These are phyloP conservation scores for Gnomoniopsis smithogilvyi DNA, from an alignment of 2,329 filamentous ascomycete species.

Conservation along the genomic window DNA sequence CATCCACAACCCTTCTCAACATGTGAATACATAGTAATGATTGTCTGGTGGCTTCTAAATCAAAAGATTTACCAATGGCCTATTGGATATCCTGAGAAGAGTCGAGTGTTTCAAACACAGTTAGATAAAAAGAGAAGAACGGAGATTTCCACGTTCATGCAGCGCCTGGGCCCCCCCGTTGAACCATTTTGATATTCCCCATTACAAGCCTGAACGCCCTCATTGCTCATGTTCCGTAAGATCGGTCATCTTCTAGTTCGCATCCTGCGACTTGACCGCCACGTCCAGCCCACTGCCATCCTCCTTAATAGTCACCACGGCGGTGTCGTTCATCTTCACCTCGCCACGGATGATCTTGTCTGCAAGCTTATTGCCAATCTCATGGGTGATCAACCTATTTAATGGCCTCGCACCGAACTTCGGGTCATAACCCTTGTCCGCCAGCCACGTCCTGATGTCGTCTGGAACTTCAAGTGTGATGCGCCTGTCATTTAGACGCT, in stretches of 20 bases:
- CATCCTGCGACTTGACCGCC: slow-evolving; percentile 9
- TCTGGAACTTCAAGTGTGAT: slow-evolving; percentile 71
- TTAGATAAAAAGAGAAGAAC: too few relatives aligned
- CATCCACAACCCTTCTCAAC: too few relatives aligned
- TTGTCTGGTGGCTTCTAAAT: too few relatives aligned
- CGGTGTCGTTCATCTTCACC: slow-evolving; percentile 71
- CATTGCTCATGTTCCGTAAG: background rate
- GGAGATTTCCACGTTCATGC: background rate
- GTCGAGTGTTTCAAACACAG: background rate
- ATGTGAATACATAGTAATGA: too few relatives aligned
- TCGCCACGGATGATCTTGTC: slow-evolving; percentile 89
- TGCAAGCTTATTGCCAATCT: slow-evolving; percentile 85
- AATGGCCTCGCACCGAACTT: slow-evolving; percentile 87
- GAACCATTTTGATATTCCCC: background rate
- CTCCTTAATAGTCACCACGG: slow-evolving; percentile 65
- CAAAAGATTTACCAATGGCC: too few relatives aligned
- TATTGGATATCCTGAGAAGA: slow-evolving; percentile 18
- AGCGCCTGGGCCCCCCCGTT: background rate
- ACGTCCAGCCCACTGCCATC: slow-evolving; percentile 59
- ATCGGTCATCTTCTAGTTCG: background rate
- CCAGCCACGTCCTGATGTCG: slow-evolving; percentile 80
- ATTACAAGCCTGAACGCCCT: background rate
- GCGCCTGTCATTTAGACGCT: slow-evolving; percentile 77
- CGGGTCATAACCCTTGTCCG: slow-evolving; percentile 85
- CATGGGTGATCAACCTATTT: slow-evolving; percentile 84